A percentile compares a stretch with the other conserved stretches of the same genome.
These are phyloP conservation scores for Monilinia laxa DNA, from an alignment of 2,329 filamentous ascomycete species.

Conservation along the genomic window DNA sequence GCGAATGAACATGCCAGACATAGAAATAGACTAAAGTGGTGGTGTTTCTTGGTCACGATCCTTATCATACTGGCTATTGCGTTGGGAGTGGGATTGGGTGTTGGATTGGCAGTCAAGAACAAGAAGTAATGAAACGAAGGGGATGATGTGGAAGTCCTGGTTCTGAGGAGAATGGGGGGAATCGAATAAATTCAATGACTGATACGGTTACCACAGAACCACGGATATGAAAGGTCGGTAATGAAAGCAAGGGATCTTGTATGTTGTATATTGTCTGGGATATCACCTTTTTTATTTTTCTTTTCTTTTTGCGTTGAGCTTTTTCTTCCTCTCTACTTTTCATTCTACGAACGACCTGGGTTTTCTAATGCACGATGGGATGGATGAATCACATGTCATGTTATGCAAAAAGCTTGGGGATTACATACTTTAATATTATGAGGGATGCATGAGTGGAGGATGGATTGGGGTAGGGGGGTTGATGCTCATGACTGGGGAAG, in stretches of 20 bases:
- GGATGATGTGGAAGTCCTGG: not conserved
- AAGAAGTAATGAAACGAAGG: not conserved
- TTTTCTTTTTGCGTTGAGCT: not conserved
- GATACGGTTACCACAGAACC: slow-evolving; percentile 6
- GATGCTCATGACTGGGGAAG: not conserved
- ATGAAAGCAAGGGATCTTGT: slow-evolving; percentile 12
- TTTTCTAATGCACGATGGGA: slow-evolving; percentile 18
- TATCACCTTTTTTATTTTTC: slow-evolving; percentile 12
- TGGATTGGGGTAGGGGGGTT: not conserved
- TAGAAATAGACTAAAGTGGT: slow-evolving; percentile 79
- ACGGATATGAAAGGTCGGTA: not conserved
- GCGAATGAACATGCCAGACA: slow-evolving; percentile 66
- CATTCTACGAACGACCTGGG: slow-evolving; percentile 8
- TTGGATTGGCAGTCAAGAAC: slow-evolving; percentile 32
- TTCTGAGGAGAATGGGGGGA: slow-evolving; percentile 16
- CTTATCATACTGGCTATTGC: slow-evolving; percentile 60
- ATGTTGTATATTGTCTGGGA: slow-evolving; percentile 20
- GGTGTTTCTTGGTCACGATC: slow-evolving; percentile 62
- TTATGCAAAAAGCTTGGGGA: slow-evolving; percentile 16
- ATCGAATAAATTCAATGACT: slow-evolving; percentile 7
- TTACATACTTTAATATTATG: slow-evolving; percentile 20
- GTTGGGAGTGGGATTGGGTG: slow-evolving; percentile 49
- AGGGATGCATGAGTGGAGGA: not conserved
- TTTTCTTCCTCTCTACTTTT: not conserved
- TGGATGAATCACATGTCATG: slow-evolving; percentile 6